Base-by-base conservation (phyloP, 2,329 filamentous ascomycete genomes). In the Pleoardoris graminearum region DNA sequence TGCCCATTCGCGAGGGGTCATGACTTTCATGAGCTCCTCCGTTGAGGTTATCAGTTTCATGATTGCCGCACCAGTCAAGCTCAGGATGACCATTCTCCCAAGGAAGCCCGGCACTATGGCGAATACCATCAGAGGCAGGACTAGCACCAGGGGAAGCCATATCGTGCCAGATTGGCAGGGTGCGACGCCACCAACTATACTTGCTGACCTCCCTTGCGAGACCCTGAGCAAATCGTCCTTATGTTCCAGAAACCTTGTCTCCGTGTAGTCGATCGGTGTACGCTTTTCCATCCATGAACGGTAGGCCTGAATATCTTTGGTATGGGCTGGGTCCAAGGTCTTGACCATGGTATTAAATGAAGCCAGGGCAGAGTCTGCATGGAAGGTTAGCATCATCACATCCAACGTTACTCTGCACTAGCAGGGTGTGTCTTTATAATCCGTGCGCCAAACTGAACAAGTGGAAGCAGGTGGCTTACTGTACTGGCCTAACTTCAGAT, bases 401-500 rank as follows among this genome's bases (percentile, higher is more conserved):
- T 16, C 23, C 14, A 16, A 14, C 3, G 22, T 21, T 10, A 29
- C 33, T 23, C 21, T 16, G 49, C 35, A 53, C 23, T 16, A 16
- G 27, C 37, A 37, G 7, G 37, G 41, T 38, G 7, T 21, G 30
- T 12, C 22, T 12, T 11, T 23, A 14, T 29, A 37, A 27, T 19
- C 23, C 30, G 16, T 35, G 46, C 35, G 21, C 5, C 17, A 32
- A 35, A 42, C 38, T 6, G 14, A 12, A n/a, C 21, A 25, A 37
- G 22, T n/a, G 41, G 32, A 30, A 21, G 16, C 16, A 16, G 30
- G 23, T 10, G 14, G 50, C 56, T 70, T 73, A 87, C 85, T 86
- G 66, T 90, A 90, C 63, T 88, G 85, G 27, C 80, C 80, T 7
- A 89, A 72, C 67, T 89, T 89, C 57, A 82, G 80, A 14, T 82